Base-by-base conservation (phyloP, 768 basidiomycete genomes). In the Suillus decipiens region DNA sequence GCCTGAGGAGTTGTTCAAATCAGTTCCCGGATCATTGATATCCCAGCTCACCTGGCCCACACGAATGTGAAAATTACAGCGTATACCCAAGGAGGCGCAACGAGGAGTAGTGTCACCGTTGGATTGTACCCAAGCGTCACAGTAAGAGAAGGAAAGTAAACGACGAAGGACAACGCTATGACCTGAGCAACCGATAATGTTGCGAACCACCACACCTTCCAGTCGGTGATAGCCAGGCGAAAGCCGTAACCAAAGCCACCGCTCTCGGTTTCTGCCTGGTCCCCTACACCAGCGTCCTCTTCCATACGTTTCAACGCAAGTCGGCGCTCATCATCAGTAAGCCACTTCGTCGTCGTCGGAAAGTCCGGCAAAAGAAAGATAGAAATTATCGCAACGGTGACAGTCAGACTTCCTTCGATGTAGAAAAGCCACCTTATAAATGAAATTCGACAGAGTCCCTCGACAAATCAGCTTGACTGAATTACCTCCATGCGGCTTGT, bases 151-250 rank as follows among this genome's bases (percentile, higher is more conserved):
- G 89, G 90, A 78, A 93, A 93, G 73, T 87, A 92, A 19, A 86
- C 87, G 71, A 89, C 88, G 82, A 93, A 93, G 10, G 86, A 86
- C 7, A 91, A 69, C 11, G 88, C 84, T 48, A 87, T 71, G 8
- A 67, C 70, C 69, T 68, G 63, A 9, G 70, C 45, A 8, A 63
- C 7, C 61, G 63, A 45, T 11, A 87, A 81, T 24, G 91, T 62
- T 22, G 89, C 81, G 55, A 95, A 80, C 82, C 84, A 88, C 89
- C 90, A 95, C 41, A 95, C 89, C 74, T 86, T 90, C 89, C 87
- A 86, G 71, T 95, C 93, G 31, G 78, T 80, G 62, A 92, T 43
- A 17, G 90, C 89, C 64, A 88, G 72, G 34, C 74, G 67, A 9
- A 93, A 68, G 11, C 90, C 90, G 34, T 77, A 71, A 11, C 75